Conservation (phyloP, 225 moss, liverwort and hornwort species). For the Asterella californica region DNA sequence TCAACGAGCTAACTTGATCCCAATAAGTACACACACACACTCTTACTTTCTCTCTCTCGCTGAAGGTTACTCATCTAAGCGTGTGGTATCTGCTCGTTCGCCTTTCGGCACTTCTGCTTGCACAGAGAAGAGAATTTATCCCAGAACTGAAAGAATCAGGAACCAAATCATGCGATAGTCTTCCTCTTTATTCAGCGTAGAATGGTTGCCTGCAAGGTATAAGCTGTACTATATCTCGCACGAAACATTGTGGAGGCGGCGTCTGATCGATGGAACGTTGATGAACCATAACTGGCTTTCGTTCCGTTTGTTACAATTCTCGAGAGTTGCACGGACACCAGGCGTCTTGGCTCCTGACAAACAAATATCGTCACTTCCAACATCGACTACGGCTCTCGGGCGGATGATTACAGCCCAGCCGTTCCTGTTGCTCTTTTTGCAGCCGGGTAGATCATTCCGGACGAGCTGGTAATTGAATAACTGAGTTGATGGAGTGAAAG, state of each 20-base stretch:
- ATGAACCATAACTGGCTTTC: background rate
- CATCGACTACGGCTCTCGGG: background rate
- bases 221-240: too few species aligned
- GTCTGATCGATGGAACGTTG: constrained; percentile 1
- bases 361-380: background rate
- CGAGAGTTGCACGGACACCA: background rate
- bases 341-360: background rate
- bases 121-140: too few species aligned
- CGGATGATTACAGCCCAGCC: background rate
- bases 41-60: too few species aligned
- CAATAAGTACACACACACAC: too few species aligned
- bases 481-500: background rate
- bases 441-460: background rate
- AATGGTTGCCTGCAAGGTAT: too few species aligned
- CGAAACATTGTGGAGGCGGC: background rate
- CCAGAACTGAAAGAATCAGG: too few species aligned
- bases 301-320: background rate
- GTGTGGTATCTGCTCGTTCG: too few species aligned
- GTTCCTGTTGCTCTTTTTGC: background rate
- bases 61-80: too few species aligned
- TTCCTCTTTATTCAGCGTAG: too few species aligned
- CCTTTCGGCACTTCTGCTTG: too few species aligned
- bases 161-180: too few species aligned
- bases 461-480: background rate
- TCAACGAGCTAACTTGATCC: too few species aligned